phyloP scores from a whole-genome alignment of 176 grass and related monocot species.

The Aegilops speltoides region DNA sequence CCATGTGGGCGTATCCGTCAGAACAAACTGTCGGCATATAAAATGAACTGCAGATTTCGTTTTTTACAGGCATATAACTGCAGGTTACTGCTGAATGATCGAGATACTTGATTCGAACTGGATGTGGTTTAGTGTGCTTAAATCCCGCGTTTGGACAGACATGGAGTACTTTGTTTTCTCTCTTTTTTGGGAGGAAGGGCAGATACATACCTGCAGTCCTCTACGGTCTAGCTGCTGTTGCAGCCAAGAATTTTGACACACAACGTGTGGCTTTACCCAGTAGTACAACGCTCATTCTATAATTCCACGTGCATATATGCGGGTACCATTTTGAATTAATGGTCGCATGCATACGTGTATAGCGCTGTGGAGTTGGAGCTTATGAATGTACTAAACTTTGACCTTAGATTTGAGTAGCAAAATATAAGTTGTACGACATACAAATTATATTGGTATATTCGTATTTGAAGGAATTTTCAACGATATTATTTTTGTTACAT shows the following conservation, averaged over 20 bases:
- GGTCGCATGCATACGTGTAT: background rate
- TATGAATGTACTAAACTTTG: background rate
- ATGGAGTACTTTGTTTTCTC: too few species aligned
- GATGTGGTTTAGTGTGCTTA: too few species aligned
- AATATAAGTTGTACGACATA: too few species aligned
- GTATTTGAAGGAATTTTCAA: too few species aligned
- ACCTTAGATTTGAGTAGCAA: too few species aligned
- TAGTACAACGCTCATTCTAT: background rate
- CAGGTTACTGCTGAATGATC: constrained; percentile 1
- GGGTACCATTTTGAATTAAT: constrained; percentile 1
- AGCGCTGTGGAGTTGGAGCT: background rate
- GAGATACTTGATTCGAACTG: background rate
- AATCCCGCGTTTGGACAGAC: background rate
- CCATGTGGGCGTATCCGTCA: background rate
- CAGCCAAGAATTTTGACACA: constrained; percentile 3
- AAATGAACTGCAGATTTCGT: too few species aligned
- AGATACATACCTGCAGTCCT: background rate
- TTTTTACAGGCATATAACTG: too few species aligned
- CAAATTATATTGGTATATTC: too few species aligned
- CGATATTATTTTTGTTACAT: too few species aligned
- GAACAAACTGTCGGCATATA: background rate
- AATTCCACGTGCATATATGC: constrained; percentile 1
- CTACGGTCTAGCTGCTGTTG: background rate
- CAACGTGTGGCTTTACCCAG: background rate
- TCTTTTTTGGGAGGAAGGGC: too few species aligned